Percentiles rank a stretch among this genome's conserved stretches.
Evolutionary conservation across 768 basidiomycete genomes (phyloP).

Genomic region (Agaricus subrufescens): DNA sequence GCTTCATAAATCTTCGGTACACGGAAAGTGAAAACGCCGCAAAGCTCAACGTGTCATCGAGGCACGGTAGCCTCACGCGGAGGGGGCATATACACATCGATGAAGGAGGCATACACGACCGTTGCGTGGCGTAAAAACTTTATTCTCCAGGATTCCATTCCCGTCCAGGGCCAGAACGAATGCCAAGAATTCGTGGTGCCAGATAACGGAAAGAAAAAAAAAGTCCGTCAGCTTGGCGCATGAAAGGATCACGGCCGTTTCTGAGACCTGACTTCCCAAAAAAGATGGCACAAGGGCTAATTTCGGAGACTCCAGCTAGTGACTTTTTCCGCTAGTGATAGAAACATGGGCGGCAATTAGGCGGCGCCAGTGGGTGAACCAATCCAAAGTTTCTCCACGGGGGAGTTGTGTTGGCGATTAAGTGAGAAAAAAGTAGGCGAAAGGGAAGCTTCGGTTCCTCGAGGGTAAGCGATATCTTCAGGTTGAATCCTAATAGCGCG

Average conservation of each 20-base stretch:
- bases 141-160: too few species aligned
- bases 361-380: slow-evolving; percentile 4
- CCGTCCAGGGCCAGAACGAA: not conserved
- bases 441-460: too few species aligned
- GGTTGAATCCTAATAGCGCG: too few species aligned
- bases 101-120: too few species aligned
- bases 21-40: too few species aligned
- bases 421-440: too few species aligned
- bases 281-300: not conserved
- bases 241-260: not conserved
- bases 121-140: too few species aligned
- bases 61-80: too few species aligned
- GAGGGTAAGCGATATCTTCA: too few species aligned
- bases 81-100: too few species aligned
- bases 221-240: not conserved
- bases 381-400: not conserved
- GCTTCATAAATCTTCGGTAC: too few species aligned
- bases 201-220: not conserved
- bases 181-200: slow-evolving; percentile 1
- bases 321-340: not conserved
- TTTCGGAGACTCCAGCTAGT: not conserved
- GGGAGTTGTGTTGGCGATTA: not conserved
- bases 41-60: too few species aligned
- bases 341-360: not conserved
- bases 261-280: not conserved